Base-by-base conservation (phyloP, 2,329 filamentous ascomycete species). In the Trichoderma citrinoviride region DNA sequence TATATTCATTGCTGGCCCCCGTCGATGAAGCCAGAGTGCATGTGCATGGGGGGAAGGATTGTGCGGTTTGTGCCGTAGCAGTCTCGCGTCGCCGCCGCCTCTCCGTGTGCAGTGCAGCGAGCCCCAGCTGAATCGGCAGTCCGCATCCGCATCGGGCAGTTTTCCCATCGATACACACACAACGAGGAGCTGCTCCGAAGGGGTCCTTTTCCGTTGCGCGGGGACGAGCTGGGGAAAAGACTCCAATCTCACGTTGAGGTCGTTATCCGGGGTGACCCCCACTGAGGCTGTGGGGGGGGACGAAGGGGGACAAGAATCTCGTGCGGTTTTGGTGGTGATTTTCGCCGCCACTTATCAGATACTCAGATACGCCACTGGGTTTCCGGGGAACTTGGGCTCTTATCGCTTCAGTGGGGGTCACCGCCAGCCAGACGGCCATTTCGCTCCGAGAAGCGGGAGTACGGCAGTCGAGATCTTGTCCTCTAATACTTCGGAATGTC, bases 231-330 rank as follows among this genome's bases (percentile, higher is more conserved):
- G 61, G 61, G 53, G 53, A 47, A n/a, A n/a, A 46, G 55, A 52
- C 60, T 61, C 61, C 58, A 56, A 33, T 65, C 64, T 61, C 58
- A 62, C 29, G 52, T 62, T 65, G 23, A 29, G 33, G 23, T 12
- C 3, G 10, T 58, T 58, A 47, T 68, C 63, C 19, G 65, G 67
- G 65, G 67, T 66, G 65, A 68, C 68, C 68, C 68, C 68, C 68
- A 69, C 64, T 6, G 12, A 66, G 46, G 21, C 29, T 40, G 29
- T 27, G 21, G 15, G 23, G 27, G 25, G 41, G 33, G 47, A 6
- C 14, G 33, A 25, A 15, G 53, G 14, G 25, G n/a, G n/a, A n/a
- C n/a, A n/a, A 19, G 33, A 43, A 52, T 52, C 49, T 29, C 40
- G 15, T 44, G 23, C 21, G 33, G 33, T 27, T 41, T 40, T 21